Evolutionary conservation across 176 grass and related monocot species (phyloP).

Genomic region (Triticum urartu): DNA sequence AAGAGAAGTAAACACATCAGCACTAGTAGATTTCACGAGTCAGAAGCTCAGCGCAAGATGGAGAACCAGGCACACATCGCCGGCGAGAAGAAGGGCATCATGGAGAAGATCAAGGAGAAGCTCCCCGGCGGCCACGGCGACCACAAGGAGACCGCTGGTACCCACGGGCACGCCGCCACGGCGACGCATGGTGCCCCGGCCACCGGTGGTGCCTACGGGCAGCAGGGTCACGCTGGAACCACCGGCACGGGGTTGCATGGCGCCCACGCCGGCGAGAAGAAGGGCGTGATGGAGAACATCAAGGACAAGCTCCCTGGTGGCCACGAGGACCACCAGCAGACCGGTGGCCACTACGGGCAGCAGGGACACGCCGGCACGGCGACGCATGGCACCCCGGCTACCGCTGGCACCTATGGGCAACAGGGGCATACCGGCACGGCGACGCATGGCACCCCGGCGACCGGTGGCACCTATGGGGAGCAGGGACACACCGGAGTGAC

Average conservation of each 20-base stretch:
- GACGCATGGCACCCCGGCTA: neutral
- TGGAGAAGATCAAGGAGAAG: conserved; percentile 74
- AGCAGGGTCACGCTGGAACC: too few relatives aligned
- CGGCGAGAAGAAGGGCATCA: conserved; percentile 63
- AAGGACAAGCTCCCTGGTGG: too few relatives aligned
- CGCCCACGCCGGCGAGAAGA: too few relatives aligned
- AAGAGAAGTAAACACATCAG: neutral
- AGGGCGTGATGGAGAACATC: too few relatives aligned
- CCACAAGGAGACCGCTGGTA: too few relatives aligned
- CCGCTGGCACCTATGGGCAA: neutral
- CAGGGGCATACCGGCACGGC: neutral
- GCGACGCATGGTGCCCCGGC: too few relatives aligned
- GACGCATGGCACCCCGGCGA: neutral
- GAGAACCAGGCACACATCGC: conserved; percentile 19
- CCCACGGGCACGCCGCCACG: too few relatives aligned
- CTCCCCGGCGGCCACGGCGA: conserved; percentile 26
- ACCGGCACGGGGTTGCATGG: too few relatives aligned
- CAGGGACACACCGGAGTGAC: neutral
- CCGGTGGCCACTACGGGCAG: neutral
- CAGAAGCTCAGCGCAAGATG: neutral
- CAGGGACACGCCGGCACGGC: neutral
- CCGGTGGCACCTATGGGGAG: neutral
- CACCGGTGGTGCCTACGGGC: too few relatives aligned
- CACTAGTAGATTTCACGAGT: neutral
- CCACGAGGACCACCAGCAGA: too few relatives aligned